A percentile compares a stretch with the other conserved stretches of the same genome.
Evolutionary conservation across 2,329 filamentous ascomycete species (phyloP).

Genomic region (Ceratocystis cubensis): DNA sequence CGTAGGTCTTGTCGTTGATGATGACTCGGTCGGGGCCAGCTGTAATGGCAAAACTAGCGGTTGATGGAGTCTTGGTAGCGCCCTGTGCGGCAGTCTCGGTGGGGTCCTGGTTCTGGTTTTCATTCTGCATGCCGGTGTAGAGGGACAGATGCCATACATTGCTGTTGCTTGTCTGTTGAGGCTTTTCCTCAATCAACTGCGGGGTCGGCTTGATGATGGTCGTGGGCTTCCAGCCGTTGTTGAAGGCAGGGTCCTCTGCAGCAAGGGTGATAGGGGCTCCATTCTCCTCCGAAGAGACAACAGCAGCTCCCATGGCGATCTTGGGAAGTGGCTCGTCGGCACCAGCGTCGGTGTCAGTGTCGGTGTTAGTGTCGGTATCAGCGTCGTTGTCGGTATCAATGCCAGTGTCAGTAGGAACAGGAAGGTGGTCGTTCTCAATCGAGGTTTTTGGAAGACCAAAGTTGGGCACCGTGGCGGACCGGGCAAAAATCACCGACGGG

Average conservation of each 20-base stretch:
- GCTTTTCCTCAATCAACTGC: not conserved
- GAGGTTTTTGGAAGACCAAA: slow-evolving; percentile 27
- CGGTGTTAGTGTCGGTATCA: too few species aligned
- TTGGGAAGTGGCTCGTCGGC: not conserved
- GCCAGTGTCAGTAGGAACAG: slow-evolving; percentile 3
- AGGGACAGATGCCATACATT: not conserved
- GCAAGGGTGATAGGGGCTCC: not conserved
- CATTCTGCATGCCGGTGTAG: not conserved
- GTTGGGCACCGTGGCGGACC: slow-evolving; percentile 30
- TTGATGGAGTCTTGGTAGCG: slow-evolving; percentile 3
- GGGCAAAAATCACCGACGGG: slow-evolving; percentile 35
- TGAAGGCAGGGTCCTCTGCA: not conserved
- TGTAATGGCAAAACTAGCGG: slow-evolving; percentile 31
- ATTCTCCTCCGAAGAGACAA: not conserved
- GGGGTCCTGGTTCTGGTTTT: not conserved
- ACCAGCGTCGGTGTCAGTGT: too few species aligned
- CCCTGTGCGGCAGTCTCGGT: not conserved
- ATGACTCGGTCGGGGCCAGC: slow-evolving; percentile 36
- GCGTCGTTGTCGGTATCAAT: not conserved
- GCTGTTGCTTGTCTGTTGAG: not conserved
- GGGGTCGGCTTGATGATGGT: not conserved
- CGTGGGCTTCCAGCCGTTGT: not conserved
- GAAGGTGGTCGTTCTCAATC: slow-evolving; percentile 13
- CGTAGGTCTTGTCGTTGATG: slow-evolving; percentile 37
- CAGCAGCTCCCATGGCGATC: slow-evolving; percentile 7